Conservation (phyloP, 306 rosid genomes). For the Betula pendula region DNA sequence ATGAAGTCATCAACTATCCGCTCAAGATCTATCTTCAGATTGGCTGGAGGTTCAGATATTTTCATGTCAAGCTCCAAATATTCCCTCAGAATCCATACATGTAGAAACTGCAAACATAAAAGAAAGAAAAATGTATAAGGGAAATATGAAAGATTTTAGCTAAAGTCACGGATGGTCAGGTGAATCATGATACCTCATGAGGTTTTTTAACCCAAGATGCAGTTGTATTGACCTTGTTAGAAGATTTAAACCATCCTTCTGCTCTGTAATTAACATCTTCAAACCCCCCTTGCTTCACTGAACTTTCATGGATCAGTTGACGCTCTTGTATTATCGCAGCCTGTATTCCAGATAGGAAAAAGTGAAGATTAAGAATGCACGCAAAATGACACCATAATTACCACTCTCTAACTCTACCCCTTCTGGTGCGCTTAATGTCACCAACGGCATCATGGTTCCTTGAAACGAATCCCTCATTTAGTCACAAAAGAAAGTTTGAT, state of each 20-base stretch:
- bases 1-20: conserved; percentile 58
- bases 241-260: not conserved
- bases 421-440: not conserved
- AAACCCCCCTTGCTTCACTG: too few species aligned
- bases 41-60: conserved; percentile 42
- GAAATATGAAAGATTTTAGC: not conserved
- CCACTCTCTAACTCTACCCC: too few species aligned
- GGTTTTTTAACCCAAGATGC: conserved; percentile 1
- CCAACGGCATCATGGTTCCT: too few species aligned
- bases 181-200: conserved; percentile 37
- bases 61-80: conserved; percentile 54
- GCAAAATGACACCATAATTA: conserved; percentile 29
- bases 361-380: not conserved
- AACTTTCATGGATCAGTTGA: not conserved
- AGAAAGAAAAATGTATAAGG: not conserved
- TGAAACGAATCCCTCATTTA: too few species aligned
- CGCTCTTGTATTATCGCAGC: conserved; percentile 6
- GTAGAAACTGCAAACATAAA: conserved; percentile 45
- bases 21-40: conserved; percentile 39
- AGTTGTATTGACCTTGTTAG: not conserved
- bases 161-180: not conserved
- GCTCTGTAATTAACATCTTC: too few species aligned
- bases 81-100: conserved; percentile 59
- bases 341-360: conserved; percentile 15
- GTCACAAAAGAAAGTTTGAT: too few species aligned